Base-by-base conservation (phyloP, 352 stramenopile species). In the Albugo laibachii region DNA sequence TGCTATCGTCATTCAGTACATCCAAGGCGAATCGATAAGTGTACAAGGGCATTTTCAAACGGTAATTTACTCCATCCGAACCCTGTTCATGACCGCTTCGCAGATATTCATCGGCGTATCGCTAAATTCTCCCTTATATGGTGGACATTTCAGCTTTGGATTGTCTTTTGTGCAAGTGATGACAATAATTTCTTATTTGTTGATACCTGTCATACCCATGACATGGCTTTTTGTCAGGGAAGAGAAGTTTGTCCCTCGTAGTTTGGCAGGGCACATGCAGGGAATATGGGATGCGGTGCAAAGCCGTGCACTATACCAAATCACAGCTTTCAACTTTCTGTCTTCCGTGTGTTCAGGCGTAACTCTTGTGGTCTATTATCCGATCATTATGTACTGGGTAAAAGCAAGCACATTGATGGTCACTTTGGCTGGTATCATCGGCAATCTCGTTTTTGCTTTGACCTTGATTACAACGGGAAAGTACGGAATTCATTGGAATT, bases 331-430 rank as follows among this genome's bases (percentile, higher is more conserved):
- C 19, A 56, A 56, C 8, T 73, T 73, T 47, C 57, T 73, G 49
- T 63, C 55, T 62, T n/a, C 58, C 27, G 43, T 86, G 16, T 82
- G 58, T 47, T 75, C 66, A 60, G 58, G 36, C 53, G 62, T 45
- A 63, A 55, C 14, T 79, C 80, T 59, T 80, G 83, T 53, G 61
- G 61, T 18, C 70, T 61, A 27, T 64, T 63, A 11, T 51, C 59
- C 34, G 76, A 77, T 83, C 21, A 79, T 79, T 51, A 58, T 70
- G 41, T 77, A 69, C 39, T 85, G 68, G 70, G 49, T 58, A 1
- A 50, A 53, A 13, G 48, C 67, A 27, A 54, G 53, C 3, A 57
- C 60, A 21, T 44, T 85, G 18, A 48, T 61, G 19, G 73, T 74
- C 46, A 61, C 49, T 0, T 60, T 53, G 24, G 36, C 83, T 41